Evolutionary conservation across 2,329 filamentous ascomycete genomes (phyloP), one percentile per base, ranked within the genome.

Genomic region (Neofusicoccum sp.): DNA sequence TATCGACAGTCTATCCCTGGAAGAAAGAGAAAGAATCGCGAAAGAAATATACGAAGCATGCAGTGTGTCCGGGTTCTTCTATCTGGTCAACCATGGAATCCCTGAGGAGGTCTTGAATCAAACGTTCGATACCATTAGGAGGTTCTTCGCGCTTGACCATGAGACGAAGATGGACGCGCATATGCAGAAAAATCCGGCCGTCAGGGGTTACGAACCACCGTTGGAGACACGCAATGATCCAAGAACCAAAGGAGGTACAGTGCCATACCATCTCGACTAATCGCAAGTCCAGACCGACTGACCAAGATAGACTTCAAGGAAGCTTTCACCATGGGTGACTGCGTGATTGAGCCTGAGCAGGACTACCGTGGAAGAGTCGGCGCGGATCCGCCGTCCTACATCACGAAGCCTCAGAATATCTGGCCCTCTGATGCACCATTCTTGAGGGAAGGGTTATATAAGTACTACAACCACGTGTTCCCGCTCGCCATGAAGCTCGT

Each of bases 251-350:
- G 56, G 56, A 61, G 56, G 44, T 61, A 48, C 4, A 8, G 8
- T 9, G 14, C 3, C 12, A n/a, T 16, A 11, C 4, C 12, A 7
- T 3, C 22, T 43, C 14, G 37, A 62, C 9, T 34, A 11, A 12
- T 41, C 37, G n/a, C 37, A n/a, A 31, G 41, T 14, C 22, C 4
- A 43, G 41, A 43, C n/a, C 3, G n/a, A 16, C 39, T 37, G 33
- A 52, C 16, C 14, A 54, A 16, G 16, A 28, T 71, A 75, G 66
- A 68, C 43, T 62, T 64, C 56, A 66, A 67, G 54, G 76, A 77
- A 65, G 75, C 76, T 1, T 77, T 76, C 56, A 74, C 71, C 4
- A 75, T 77, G 68, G 76, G 77, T 33, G 74, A 78, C 64, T 76
- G 74, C 61, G 70, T 71, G 22, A 67, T 72, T 16, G 76, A 77